phyloP scores from a whole-genome alignment of 2,329 filamentous ascomycete genomes.

The Hypoxylon sp. region DNA sequence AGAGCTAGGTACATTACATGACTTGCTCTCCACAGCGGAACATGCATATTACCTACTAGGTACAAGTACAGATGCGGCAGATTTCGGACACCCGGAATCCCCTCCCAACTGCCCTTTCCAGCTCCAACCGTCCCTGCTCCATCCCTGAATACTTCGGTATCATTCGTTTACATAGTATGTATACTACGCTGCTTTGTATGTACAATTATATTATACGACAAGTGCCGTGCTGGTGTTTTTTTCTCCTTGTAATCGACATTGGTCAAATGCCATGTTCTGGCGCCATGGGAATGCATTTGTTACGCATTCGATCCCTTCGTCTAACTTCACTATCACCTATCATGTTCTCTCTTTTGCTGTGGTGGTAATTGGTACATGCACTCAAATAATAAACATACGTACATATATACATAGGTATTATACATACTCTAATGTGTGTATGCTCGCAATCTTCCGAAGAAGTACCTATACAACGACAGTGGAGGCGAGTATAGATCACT shows the following conservation, averaged over 20 bases:
- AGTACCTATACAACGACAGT: slow-evolving; percentile 19
- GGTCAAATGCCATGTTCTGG: slow-evolving; percentile 40
- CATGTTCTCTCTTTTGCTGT: neutral
- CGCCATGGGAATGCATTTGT: slow-evolving; percentile 39
- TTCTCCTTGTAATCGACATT: slow-evolving; percentile 36
- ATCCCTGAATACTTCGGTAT: neutral
- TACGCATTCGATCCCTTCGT: slow-evolving; percentile 27
- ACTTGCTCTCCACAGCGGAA: slow-evolving; percentile 36
- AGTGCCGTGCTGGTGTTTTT: neutral
- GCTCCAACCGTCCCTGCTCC: neutral
- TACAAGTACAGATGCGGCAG: slow-evolving; percentile 29
- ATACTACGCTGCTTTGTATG: slow-evolving; percentile 4
- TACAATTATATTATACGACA: slow-evolving; percentile 2
- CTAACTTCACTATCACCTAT: neutral
- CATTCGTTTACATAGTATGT: slow-evolving; percentile 1
- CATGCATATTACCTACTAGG: slow-evolving; percentile 21
- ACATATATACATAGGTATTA: slow-evolving; percentile 2
- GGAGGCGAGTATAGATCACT: neutral
- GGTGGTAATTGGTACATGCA: neutral
- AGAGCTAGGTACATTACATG: slow-evolving; percentile 10
- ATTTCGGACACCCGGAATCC: slow-evolving; percentile 28
- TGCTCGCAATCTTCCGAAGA: slow-evolving; percentile 34
- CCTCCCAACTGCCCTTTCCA: slow-evolving; percentile 18
- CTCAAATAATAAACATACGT: neutral
- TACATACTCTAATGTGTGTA: slow-evolving; percentile 3